Percentiles rank a stretch among this genome's conserved stretches.
Conservation (phyloP, 2,329 filamentous ascomycete species). For the Shiraia sp. region DNA sequence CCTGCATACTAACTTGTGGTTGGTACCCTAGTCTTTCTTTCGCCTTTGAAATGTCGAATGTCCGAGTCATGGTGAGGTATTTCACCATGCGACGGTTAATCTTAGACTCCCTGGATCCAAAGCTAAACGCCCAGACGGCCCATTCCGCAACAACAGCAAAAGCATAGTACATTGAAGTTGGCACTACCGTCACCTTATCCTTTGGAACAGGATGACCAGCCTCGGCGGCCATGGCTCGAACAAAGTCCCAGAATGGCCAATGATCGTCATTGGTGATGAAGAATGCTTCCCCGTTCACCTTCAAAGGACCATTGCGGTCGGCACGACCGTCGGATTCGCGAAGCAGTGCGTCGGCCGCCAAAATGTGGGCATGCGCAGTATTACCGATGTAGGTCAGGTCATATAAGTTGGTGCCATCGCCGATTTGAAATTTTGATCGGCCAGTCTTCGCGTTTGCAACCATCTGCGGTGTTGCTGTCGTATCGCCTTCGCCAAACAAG, state of each 20-base stretch:
- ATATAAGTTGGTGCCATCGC: conserved; percentile 10
- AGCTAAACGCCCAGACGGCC: conserved; percentile 6
- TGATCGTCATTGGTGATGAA: conserved; percentile 21
- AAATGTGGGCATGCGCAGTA: conserved; percentile 4
- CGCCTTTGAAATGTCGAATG: conserved; percentile 19
- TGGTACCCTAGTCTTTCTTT: conserved; percentile 18
- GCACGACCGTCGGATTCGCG: neutral
- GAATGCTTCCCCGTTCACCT: conserved; percentile 24
- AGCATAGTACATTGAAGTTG: conserved; percentile 5
- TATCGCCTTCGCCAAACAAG: conserved; percentile 10
- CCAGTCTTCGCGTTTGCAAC: neutral
- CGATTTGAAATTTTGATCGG: conserved; percentile 2
- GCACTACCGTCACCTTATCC: conserved; percentile 13
- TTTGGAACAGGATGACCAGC: conserved; percentile 14
- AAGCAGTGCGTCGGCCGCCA: conserved; percentile 3
- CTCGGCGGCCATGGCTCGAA: conserved; percentile 6
- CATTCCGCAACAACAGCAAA: conserved; percentile 8
- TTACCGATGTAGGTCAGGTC: conserved; percentile 11
- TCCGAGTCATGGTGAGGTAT: conserved; percentile 9
- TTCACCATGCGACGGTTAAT: conserved; percentile 12
- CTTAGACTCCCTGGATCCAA: conserved; percentile 8
- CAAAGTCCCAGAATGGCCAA: conserved; percentile 20
- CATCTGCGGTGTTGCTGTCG: neutral
- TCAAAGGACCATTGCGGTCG: conserved; percentile 1
- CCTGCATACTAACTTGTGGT: conserved; percentile 15